Evolutionary conservation across 2,329 filamentous ascomycete species (phyloP).

Genomic region (Cryoendolithus antarcticus): DNA sequence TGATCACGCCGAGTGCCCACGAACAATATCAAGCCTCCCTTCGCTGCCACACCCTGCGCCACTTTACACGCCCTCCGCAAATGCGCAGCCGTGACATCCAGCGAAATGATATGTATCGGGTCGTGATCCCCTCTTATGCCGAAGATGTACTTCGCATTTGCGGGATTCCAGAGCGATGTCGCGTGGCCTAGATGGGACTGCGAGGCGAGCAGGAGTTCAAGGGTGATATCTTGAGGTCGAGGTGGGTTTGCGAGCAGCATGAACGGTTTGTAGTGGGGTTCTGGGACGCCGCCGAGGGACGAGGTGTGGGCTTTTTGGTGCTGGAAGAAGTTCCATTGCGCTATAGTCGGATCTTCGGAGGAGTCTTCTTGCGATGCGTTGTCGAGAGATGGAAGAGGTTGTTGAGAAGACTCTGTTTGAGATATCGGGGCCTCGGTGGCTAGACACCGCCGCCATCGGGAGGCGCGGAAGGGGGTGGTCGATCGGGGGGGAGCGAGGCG

Average conservation of each 20-base stretch:
- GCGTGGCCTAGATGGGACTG: slow-evolving; percentile 85
- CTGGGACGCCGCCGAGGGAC: slow-evolving; percentile 27
- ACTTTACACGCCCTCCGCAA: slow-evolving; percentile 87
- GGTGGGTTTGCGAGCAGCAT: slow-evolving; percentile 62
- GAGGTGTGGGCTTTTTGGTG: slow-evolving; percentile 27
- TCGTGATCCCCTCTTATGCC: slow-evolving; percentile 72
- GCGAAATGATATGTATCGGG: slow-evolving; percentile 56
- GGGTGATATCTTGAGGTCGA: slow-evolving; percentile 63
- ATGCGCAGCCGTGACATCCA: slow-evolving; percentile 79
- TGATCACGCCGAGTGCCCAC: slow-evolving; percentile 79
- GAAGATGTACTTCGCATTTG: slow-evolving; percentile 87
- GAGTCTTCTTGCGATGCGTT: too few relatives aligned
- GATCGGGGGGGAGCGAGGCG: slow-evolving; percentile 27
- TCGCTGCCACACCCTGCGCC: slow-evolving; percentile 71
- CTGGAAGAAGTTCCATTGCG: slow-evolving; percentile 31
- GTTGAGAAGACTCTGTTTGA: slow-evolving; percentile 15
- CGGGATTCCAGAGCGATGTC: slow-evolving; percentile 85
- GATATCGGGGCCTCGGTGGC: slow-evolving; percentile 23
- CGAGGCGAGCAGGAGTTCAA: slow-evolving; percentile 79
- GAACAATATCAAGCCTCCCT: slow-evolving; percentile 78
- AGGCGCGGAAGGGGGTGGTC: slow-evolving; percentile 19
- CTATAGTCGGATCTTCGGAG: slow-evolving; percentile 23
- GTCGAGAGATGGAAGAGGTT: not conserved
- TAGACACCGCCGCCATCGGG: slow-evolving; percentile 22
- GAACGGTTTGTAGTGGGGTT: slow-evolving; percentile 50